Conservation (phyloP, 192 early-diverging fungal species). For the Oehlia diaphana region DNA sequence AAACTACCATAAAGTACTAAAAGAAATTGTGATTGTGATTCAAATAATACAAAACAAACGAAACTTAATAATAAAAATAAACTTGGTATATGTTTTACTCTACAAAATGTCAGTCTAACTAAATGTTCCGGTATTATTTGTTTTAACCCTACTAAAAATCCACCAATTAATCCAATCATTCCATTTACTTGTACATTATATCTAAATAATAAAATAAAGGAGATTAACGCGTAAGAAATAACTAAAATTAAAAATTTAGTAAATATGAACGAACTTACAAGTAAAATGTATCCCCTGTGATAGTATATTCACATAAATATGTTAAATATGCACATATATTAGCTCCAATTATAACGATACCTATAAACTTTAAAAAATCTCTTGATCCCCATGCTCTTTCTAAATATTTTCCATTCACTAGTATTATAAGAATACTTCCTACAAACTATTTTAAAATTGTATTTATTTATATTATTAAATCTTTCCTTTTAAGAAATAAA, state of each 20-base stretch:
- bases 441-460: constrained; percentile 37
- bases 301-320: constrained; percentile 55
- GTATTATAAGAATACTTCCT: constrained; percentile 39
- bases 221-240: constrained; percentile 13
- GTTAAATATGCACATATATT: constrained; percentile 58
- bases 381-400: constrained; percentile 82
- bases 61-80: constrained; percentile 44
- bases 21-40: constrained; percentile 59
- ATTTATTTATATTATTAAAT: too few relatives aligned
- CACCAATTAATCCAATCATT: constrained; percentile 66
- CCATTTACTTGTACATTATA: constrained; percentile 69
- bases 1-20: constrained; percentile 74
- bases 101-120: constrained; percentile 74
- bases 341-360: constrained; percentile 52
- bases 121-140: constrained; percentile 87
- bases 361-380: constrained; percentile 70
- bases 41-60: constrained; percentile 45
- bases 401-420: constrained; percentile 74
- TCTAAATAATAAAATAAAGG: constrained; percentile 30
- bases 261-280: constrained; percentile 49
- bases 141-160: constrained; percentile 86
- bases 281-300: constrained; percentile 54
- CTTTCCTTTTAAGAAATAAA: too few relatives aligned
- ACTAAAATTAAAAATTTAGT: constrained; percentile 9
- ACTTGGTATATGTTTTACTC: constrained; percentile 47